Conservation (phyloP, 2,329 filamentous ascomycete species). For the Lasiodiplodia sp. region DNA sequence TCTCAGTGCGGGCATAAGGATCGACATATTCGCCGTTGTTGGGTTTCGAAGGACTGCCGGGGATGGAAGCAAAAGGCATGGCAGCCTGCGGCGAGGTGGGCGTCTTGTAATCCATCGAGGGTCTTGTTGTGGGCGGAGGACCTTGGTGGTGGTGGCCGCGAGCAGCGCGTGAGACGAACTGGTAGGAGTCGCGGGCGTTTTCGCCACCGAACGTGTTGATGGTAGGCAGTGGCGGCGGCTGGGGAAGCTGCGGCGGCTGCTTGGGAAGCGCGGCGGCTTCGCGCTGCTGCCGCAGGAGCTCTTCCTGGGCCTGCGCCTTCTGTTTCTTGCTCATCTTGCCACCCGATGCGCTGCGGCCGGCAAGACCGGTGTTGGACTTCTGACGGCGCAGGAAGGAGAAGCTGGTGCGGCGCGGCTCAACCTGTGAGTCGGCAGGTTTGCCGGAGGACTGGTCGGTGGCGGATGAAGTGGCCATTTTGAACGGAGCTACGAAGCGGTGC, state of each 20-base stretch:
- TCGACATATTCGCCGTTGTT: constrained; percentile 64
- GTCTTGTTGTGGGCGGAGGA: constrained; percentile 34
- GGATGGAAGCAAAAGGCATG: constrained; percentile 21
- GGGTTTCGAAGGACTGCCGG: constrained; percentile 45
- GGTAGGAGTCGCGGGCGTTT: constrained; percentile 65
- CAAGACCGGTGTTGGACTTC: constrained; percentile 40
- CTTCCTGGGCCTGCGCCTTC: constrained; percentile 58
- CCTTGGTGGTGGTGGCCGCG: constrained; percentile 31
- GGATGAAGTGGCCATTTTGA: constrained; percentile 19
- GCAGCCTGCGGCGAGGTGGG: constrained; percentile 50
- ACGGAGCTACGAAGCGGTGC: constrained; percentile 5
- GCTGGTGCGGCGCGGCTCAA: constrained; percentile 36
- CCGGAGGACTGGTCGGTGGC: constrained; percentile 7
- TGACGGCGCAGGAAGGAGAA: constrained; percentile 48
- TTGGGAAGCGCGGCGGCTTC: constrained; percentile 63
- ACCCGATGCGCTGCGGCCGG: constrained; percentile 40
- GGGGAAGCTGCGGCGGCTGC: constrained; percentile 66
- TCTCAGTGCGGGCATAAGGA: constrained; percentile 83
- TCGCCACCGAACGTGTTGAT: constrained; percentile 70
- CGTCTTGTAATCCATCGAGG: constrained; percentile 41
- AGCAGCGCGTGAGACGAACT: constrained; percentile 67
- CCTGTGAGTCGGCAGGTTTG: constrained; percentile 7
- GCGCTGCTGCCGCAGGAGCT: constrained; percentile 62
- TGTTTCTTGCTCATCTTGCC: constrained; percentile 64
- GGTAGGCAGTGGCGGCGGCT: constrained; percentile 55